Base-by-base conservation (phyloP, 371 early-diverging fungal genomes). In the Mortierella sp. region DNA sequence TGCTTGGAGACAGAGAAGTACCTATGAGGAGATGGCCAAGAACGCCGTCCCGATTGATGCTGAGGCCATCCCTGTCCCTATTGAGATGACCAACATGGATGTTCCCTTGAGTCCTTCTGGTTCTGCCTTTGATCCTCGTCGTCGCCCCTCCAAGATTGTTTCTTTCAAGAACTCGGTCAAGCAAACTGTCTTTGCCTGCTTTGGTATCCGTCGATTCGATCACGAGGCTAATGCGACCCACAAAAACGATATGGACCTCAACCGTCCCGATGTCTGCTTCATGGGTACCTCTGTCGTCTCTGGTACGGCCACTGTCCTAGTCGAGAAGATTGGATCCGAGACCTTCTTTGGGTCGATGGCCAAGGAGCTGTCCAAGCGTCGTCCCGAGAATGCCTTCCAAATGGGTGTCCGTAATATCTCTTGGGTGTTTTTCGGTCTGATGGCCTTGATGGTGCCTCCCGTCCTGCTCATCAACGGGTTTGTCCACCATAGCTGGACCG, bases 331-430 rank as follows among this genome's bases (percentile, higher is more conserved):
- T 40, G 88, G 86, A 7, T 39, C 64, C 24, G 64, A 83, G 11
- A 86, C 88, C n/a, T 85, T 81, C 58, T 79, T 87, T 45, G 84
- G 83, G 19, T 79, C 74, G n/a, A 86, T 87, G 80, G 80, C 86
- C 43, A 77, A 76, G 68, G 79, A 73, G 64, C 71, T 78, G n/a
- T 61, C 79, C 40, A 73, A 61, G 74, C 71, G 61, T 39, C 79
- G 66, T 19, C 70, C 76, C 44, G 71, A 76, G 37, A 85, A 79
- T 58, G 76, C 87, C 0, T 86, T 86, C 77, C 79, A 87, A 34
- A 64, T 74, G 37, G 83, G 86, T 47, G 77, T 87, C 52, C 77
- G 83, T 24, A 84, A 76, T 48, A 82, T 87, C 41, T 79, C 85
- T 39, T 87, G 83, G 74, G 74, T 86, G 11, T 80, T 86, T 64